A percentile compares a stretch with the other conserved stretches of the same genome.
Conservation (phyloP, 805 yeast species). For the Nakazawaea holstii region DNA sequence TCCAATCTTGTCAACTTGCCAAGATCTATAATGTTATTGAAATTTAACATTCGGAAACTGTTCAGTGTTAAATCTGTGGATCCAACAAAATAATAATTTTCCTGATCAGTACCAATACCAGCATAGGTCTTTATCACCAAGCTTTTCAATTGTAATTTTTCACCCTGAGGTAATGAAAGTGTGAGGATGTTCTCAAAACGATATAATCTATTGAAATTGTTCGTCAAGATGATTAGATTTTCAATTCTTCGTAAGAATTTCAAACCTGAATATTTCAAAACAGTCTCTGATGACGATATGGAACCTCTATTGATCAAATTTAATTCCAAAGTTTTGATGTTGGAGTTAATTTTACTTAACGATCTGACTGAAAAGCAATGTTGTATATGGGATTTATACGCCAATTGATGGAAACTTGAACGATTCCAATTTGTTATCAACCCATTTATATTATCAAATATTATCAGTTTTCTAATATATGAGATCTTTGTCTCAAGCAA, state of each 20-base stretch:
- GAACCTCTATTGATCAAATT: neutral
- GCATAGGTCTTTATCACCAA: slow-evolving; percentile 4
- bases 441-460: slow-evolving; percentile 1
- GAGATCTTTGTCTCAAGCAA: neutral
- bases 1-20: neutral
- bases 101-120: neutral
- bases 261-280: neutral
- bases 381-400: neutral
- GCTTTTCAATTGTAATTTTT: neutral
- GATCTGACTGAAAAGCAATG: neutral
- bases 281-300: neutral
- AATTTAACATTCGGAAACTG: slow-evolving; percentile 1
- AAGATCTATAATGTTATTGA: neutral
- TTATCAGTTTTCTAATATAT: neutral
- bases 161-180: neutral
- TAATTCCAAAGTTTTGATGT: slow-evolving; percentile 1
- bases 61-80: neutral
- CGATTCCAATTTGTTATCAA: slow-evolving; percentile 1
- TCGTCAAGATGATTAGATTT: neutral
- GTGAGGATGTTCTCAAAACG: neutral
- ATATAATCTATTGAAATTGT: neutral
- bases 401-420: neutral
- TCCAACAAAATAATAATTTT: neutral
- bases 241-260: neutral
- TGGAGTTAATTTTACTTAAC: neutral